Base-by-base conservation (phyloP, 805 yeast genomes). In the Zygosaccharomyces bisporus region DNA sequence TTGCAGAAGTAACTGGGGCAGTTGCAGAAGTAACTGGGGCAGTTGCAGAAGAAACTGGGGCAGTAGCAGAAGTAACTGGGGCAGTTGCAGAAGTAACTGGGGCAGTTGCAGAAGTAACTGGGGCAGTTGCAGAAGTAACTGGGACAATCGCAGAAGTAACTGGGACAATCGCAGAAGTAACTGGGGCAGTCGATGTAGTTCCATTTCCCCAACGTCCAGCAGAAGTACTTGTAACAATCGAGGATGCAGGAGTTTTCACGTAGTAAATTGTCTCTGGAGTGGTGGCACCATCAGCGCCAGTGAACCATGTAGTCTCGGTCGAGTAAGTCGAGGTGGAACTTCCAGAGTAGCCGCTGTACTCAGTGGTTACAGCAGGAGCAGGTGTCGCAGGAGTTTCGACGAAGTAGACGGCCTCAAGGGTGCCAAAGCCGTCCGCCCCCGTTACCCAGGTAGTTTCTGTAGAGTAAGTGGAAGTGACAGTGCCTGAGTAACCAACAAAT, bases 201-300 rank as follows among this genome's bases (percentile, higher is more conserved):
- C 9, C 19, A 14, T 19, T 19, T 4, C 35, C 19, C 18, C 12
- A 32, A 14, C 35, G 19, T 14, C 35, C 19, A 5, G 16, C n/a
- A 14, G 35, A 19, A 32, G 19, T 32, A n/a, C 17, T 32, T 18
- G 14, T n/a, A 9, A 9, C 9, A n/a, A 19, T 9, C 12, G 18
- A 5, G 9, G 35, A 6, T 5, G 19, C 14, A n/a, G 53, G 50
- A 12, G 53, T 49, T 17, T 48, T 46, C 21, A 49, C 46, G 31
- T 43, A 40, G 38, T 46, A 49, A 10, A 49, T 21, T 4, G 49
- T 49, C 14, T 43, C 42, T n/a, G 48, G 45, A 6, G 53, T 49
- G 6, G 44, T 41, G 3, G 16, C 20, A 12, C 47, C 40, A 18
- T 23, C 36, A 18, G 35, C 7, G 17, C 33, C 48, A 9, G 35